Evolutionary conservation across 2,329 filamentous ascomycete genomes (phyloP).

Genomic region (Xylaria sp.): DNA sequence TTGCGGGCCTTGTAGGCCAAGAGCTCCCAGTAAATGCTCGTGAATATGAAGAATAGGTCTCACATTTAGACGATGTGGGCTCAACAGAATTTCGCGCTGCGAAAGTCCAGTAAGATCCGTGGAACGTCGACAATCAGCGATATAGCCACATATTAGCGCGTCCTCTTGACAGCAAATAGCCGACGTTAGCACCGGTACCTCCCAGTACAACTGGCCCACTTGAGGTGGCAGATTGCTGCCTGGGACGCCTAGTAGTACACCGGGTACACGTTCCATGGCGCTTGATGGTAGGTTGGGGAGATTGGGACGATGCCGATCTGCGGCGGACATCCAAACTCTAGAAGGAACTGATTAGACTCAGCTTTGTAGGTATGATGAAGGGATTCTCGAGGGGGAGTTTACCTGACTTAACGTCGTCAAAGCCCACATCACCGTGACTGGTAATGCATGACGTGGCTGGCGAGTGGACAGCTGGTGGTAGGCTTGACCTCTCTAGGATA

Average conservation of each 20-base stretch:
- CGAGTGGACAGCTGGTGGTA: conserved; percentile 40
- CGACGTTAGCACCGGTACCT: conserved; percentile 42
- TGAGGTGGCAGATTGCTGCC: conserved; percentile 30
- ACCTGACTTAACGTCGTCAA: conserved; percentile 44
- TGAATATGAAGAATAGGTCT: conserved; percentile 39
- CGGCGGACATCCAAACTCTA: conserved; percentile 44
- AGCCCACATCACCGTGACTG: conserved; percentile 44
- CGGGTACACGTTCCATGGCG: conserved; percentile 45
- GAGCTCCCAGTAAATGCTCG: conserved; percentile 13
- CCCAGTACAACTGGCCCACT: conserved; percentile 37
- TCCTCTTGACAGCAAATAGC: conserved; percentile 43
- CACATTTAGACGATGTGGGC: conserved; percentile 43
- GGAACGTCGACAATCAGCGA: conserved; percentile 45
- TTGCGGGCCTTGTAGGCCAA: conserved; percentile 34
- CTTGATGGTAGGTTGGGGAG: conserved; percentile 42
- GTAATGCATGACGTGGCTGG: conserved; percentile 39
- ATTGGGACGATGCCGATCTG: conserved; percentile 42
- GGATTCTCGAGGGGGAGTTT: conserved; percentile 25
- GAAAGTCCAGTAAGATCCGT: conserved; percentile 33
- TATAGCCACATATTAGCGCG: conserved; percentile 43
- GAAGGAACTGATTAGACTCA: conserved; percentile 36
- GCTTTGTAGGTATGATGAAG: conserved; percentile 25
- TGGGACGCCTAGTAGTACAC: conserved; percentile 44
- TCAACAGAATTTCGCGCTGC: conserved; percentile 40
- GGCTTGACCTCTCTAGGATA: conserved; percentile 46